These are phyloP conservation scores for Pythium coloratum DNA, from an alignment of 352 stramenopile genomes.

Conservation along the genomic window DNA sequence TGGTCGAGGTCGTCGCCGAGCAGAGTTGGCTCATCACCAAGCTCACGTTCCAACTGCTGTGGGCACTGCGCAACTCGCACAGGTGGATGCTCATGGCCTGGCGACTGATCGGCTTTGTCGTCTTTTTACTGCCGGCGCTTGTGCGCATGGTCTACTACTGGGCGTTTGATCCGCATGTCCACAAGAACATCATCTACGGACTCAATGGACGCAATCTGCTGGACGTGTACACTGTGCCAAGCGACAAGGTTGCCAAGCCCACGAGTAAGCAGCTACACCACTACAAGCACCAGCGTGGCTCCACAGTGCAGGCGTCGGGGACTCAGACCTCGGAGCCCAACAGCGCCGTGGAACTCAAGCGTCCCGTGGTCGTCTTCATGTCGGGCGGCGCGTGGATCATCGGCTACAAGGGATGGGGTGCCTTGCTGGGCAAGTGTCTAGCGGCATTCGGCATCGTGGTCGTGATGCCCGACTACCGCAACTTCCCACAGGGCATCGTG, in stretches of 20 bases:
- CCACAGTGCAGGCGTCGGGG: slow-evolving; percentile 13
- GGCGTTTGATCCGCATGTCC: slow-evolving; percentile 51
- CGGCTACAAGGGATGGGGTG: slow-evolving; percentile 91
- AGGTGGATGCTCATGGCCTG: slow-evolving; percentile 70
- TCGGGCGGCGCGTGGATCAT: slow-evolving; percentile 92
- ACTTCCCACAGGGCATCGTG: slow-evolving; percentile 88
- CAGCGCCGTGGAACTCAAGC: slow-evolving; percentile 6
- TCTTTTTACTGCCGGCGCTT: slow-evolving; percentile 54
- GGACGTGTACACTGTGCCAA: slow-evolving; percentile 79
- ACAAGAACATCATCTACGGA: slow-evolving; percentile 84
- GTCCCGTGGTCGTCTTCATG: slow-evolving; percentile 89
- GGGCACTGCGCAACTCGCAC: slow-evolving; percentile 65
- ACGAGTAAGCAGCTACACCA: slow-evolving; percentile 20
- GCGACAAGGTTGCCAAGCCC: slow-evolving; percentile 23
- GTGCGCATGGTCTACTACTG: slow-evolving; percentile 63
- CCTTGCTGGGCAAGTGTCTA: slow-evolving; percentile 80
- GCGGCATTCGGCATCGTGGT: slow-evolving; percentile 78
- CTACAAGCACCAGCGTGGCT: slow-evolving; percentile 21
- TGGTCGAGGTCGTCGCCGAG: slow-evolving; percentile 60
- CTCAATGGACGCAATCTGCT: slow-evolving; percentile 74
- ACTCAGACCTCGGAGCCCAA: neutral
- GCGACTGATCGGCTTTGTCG: slow-evolving; percentile 63
- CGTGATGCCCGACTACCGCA: slow-evolving; percentile 91
- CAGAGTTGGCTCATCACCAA: slow-evolving; percentile 78
- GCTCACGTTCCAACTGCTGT: slow-evolving; percentile 64